A percentile compares a stretch with the other conserved stretches of the same genome.
phyloP scores from a whole-genome alignment of 2,329 filamentous ascomycete species.

The Didymella exigua region DNA sequence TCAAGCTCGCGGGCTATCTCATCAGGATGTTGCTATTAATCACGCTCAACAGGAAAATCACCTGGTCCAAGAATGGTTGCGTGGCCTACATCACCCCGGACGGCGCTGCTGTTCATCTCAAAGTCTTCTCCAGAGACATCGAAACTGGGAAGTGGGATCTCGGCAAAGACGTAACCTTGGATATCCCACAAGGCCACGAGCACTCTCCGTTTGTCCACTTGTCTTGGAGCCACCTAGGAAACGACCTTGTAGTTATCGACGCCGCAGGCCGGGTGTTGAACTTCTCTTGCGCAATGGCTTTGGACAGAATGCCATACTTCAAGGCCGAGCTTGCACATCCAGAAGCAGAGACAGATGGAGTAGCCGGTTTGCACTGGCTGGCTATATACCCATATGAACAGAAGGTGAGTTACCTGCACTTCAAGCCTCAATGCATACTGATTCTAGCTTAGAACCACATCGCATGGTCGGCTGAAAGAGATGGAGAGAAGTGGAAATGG shows the following conservation, averaged over 20 bases:
- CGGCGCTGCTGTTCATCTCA: constrained; percentile 72
- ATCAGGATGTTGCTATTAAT: not conserved
- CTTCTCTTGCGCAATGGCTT: constrained; percentile 69
- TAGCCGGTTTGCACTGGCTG: constrained; percentile 89
- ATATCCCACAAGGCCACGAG: constrained; percentile 65
- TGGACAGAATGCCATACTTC: constrained; percentile 72
- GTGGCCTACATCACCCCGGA: constrained; percentile 81
- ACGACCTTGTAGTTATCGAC: constrained; percentile 85
- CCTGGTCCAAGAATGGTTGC: constrained; percentile 86
- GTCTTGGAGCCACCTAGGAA: constrained; percentile 76
- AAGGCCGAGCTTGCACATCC: constrained; percentile 70
- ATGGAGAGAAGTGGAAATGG: constrained; percentile 66
- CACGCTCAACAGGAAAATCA: constrained; percentile 65
- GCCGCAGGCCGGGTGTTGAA: constrained; percentile 77
- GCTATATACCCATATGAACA: constrained; percentile 50
- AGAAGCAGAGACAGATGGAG: constrained; percentile 73
- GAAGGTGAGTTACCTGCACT: constrained; percentile 32
- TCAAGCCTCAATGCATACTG: not conserved
- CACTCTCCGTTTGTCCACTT: constrained; percentile 77
- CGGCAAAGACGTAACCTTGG: constrained; percentile 71
- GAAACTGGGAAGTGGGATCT: constrained; percentile 76
- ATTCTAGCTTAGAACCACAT: constrained; percentile 41
- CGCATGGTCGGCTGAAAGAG: constrained; percentile 48
- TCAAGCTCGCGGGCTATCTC: constrained; percentile 19
- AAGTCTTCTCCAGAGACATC: constrained; percentile 71